Evolutionary conservation across 495 filamentous ascomycete genomes (phyloP).

Genomic region (Neurospora pannonica): DNA sequence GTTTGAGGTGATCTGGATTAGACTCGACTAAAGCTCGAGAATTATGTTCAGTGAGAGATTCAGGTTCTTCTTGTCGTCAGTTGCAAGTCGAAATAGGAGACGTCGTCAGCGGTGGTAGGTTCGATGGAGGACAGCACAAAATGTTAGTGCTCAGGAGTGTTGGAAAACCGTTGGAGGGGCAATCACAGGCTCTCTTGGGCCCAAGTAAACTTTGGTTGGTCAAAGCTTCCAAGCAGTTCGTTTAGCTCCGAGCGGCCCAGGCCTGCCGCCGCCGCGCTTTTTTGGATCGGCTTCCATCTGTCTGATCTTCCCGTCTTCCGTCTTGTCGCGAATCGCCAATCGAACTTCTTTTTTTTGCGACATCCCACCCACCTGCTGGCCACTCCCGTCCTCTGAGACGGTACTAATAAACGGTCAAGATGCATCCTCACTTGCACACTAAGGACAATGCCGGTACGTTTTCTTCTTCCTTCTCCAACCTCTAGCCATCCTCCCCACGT

Average conservation of each 20-base stretch:
- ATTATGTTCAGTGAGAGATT: not conserved
- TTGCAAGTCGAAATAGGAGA: too few relatives aligned
- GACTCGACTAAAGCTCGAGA: too few relatives aligned
- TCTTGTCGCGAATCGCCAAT: not conserved
- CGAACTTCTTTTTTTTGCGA: not conserved
- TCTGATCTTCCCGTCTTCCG: not conserved
- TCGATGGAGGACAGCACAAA: not conserved
- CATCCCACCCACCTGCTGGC: not conserved
- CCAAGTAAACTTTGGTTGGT: not conserved
- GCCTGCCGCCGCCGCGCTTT: not conserved
- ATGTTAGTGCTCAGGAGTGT: not conserved
- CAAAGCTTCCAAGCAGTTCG: constrained; percentile 16
- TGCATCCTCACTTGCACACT: constrained; percentile 97
- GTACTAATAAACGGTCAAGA: constrained; percentile 30
- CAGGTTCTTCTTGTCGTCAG: not conserved
- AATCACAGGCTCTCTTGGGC: not conserved
- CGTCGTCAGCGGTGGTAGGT: too few relatives aligned
- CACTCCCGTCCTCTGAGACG: too few relatives aligned
- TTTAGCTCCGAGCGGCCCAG: not conserved
- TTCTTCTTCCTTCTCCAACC: not conserved
- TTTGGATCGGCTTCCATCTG: not conserved
- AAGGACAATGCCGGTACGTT: constrained; percentile 72
- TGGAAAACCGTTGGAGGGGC: not conserved
- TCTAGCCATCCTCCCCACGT: not conserved
- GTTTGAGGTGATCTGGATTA: not conserved